Base-by-base conservation (phyloP, 306 rosid genomes). In the Sphenostylis stenocarpa region DNA sequence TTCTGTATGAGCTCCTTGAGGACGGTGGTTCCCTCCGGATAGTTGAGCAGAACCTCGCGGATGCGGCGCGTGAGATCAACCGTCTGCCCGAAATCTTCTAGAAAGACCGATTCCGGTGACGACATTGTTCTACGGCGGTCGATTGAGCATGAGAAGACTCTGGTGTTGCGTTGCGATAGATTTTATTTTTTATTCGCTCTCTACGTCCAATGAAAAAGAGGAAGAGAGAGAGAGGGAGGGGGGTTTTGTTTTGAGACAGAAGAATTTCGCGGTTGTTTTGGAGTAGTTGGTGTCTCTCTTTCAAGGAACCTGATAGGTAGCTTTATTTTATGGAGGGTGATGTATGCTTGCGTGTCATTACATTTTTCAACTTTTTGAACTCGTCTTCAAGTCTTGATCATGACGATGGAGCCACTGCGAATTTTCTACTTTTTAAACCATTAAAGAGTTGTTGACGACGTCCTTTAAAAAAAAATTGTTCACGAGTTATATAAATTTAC, bases 11-110 rank as follows among this genome's bases (percentile, higher is more conserved):
- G 87, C 88, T 94, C 98, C 86, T 94, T 94, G 74, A 94, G 90
- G 63, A 92, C 97, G 15, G 98, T 94, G 52, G 93, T 94, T 44
- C 98, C 98, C 87, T 94, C 98, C 12, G 98, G 98, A 12, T 94
- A 94, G 91, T 94, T 92, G 63, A 90, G 53, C 21, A 94, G 85
- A n/a, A 94, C 98, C 89, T 94, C 98, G 0, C 98, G 91, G 74
- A 94, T 90, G 28, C 98, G 93, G 69, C 98, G 94, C 7, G 98
- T 94, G 21, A 94, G 96, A 90, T 94, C 97, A 63, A 94, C 98
- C 71, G 88, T 92, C 78, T 94, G 98, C 6, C 98, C 98, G 82
- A 94, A 94, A 77, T 94, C 98, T 80, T 94, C 98, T 7, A 94
- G 84, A 53, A 92, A 84, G 74, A 94, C 87, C 60, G 94, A 83